phyloP scores from a whole-genome alignment of 345 rosid genomes.

The Mangifera indica region DNA sequence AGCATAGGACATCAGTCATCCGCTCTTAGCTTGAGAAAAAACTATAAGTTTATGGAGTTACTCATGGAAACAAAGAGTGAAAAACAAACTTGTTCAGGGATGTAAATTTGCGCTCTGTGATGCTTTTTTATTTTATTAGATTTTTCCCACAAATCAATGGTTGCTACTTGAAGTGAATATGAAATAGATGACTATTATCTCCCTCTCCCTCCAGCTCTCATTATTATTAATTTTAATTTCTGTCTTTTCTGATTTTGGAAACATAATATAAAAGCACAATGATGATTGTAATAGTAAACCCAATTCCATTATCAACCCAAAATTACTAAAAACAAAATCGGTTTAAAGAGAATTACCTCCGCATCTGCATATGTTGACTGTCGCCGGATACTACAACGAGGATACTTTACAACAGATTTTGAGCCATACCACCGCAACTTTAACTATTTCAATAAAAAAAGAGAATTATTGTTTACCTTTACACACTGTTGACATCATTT shows the following conservation, averaged over 20 bases:
- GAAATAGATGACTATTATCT: not conserved
- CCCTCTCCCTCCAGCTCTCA: not conserved
- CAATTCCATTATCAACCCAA: not conserved
- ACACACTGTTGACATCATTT: not conserved
- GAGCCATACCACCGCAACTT: conserved; percentile 90
- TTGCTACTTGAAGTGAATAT: not conserved
- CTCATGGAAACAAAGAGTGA: not conserved
- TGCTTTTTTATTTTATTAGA: too few species aligned
- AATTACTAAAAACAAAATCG: not conserved
- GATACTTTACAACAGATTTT: conserved; percentile 86
- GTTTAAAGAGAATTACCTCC: conserved; percentile 54
- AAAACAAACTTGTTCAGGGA: not conserved
- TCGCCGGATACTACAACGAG: conserved; percentile 87
- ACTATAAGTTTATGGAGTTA: not conserved
- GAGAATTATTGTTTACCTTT: not conserved
- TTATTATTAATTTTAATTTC: not conserved
- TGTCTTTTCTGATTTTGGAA: not conserved
- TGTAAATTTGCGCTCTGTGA: not conserved
- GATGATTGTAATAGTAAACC: not conserved
- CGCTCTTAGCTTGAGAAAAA: not conserved
- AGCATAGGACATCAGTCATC: not conserved
- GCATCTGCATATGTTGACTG: conserved; percentile 92
- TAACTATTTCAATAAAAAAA: conserved; percentile 43
- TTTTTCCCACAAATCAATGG: not conserved
- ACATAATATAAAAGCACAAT: not conserved